Evolutionary conservation across 139 green algal genomes (phyloP), one percentile per base, ranked within the genome.

Genomic region (Microglena sp.): DNA sequence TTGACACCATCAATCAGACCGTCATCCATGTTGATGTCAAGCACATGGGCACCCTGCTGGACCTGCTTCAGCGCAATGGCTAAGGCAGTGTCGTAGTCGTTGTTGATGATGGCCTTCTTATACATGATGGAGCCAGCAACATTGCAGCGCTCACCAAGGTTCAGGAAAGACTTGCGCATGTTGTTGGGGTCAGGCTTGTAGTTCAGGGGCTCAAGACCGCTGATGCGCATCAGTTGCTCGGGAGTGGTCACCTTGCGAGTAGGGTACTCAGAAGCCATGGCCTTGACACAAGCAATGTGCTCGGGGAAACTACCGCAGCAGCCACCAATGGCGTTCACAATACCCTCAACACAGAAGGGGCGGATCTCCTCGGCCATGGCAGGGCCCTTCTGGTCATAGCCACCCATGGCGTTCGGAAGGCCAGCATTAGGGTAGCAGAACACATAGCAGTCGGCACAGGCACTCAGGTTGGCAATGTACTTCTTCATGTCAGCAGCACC

Each of bases 21-120:
- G 54, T 98, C 93, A 64, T 98, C 93, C 87, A 97, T 96, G 80
- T 98, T 98, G 83, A 98, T 95, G 82, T 98, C 93, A 70, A 98
- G 87, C 58, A 98, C 75, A 60, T 98, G 65, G 0, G 92, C 91
- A 5, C 87, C 87, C 64, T 90, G 77, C 71, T 86, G 68, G 3
- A 74, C 53, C 62, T 60, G 92, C 75, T 92, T 89, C 28, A 92
- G 68, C 1, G 89, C 92, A 56, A 98, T 97, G 59, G 65, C 64
- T 24, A 90, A 64, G 1, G 92, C 93, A 77, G 94, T 97, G 65
- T 98, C 93, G 46, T 88, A 97, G 75, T 97, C 83, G 46, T 86
- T 87, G 46, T 93, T 84, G 58, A 97, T 81, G 63, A 98, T 93
- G 31, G 92, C 90, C 86, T 96, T 97, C 87, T 97, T 97, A 87